Conservation (phyloP, 202 grass and related monocot genomes). For the Panicum virgatum region DNA sequence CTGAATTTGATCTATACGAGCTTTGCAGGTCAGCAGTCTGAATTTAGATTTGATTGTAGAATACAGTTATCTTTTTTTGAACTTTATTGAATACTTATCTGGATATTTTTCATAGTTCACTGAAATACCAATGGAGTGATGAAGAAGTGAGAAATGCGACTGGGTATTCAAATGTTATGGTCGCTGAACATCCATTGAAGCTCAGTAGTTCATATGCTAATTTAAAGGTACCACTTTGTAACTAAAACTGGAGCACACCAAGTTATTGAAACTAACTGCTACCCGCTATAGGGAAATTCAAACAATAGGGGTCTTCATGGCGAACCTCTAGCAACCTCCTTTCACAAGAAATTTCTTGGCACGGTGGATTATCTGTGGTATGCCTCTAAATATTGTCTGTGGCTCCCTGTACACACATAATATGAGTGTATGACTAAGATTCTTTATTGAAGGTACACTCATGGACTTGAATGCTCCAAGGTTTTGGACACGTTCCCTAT, state of each 20-base stretch:
- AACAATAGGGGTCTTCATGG: slow-evolving; percentile 67
- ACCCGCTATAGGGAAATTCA: slow-evolving; percentile 58
- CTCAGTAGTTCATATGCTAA: slow-evolving; percentile 76
- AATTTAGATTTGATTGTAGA: neutral
- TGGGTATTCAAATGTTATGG: slow-evolving; percentile 58
- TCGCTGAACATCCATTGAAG: slow-evolving; percentile 68
- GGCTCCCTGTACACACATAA: slow-evolving; percentile 13
- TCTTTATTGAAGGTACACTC: slow-evolving; percentile 63
- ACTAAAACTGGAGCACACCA: neutral
- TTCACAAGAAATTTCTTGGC: slow-evolving; percentile 85
- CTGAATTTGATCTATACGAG: slow-evolving; percentile 37
- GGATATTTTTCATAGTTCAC: slow-evolving; percentile 34
- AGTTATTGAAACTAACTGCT: slow-evolving; percentile 9
- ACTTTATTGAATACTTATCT: neutral
- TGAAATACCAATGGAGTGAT: slow-evolving; percentile 57
- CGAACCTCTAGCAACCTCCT: slow-evolving; percentile 83
- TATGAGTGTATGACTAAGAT: slow-evolving; percentile 24
- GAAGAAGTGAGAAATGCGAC: slow-evolving; percentile 66
- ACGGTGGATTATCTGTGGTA: slow-evolving; percentile 98
- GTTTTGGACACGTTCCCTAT: slow-evolving; percentile 76
- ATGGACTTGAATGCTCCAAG: slow-evolving; percentile 67
- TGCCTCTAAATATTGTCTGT: slow-evolving; percentile 15
- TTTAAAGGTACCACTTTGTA: slow-evolving; percentile 60
- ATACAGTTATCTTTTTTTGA: neutral
- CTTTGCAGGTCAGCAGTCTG: slow-evolving; percentile 38